A percentile compares a stretch with the other conserved stretches of the same genome.
These are phyloP conservation scores for Blastobotrys americana DNA, from an alignment of 805 yeast species.

Conservation along the genomic window DNA sequence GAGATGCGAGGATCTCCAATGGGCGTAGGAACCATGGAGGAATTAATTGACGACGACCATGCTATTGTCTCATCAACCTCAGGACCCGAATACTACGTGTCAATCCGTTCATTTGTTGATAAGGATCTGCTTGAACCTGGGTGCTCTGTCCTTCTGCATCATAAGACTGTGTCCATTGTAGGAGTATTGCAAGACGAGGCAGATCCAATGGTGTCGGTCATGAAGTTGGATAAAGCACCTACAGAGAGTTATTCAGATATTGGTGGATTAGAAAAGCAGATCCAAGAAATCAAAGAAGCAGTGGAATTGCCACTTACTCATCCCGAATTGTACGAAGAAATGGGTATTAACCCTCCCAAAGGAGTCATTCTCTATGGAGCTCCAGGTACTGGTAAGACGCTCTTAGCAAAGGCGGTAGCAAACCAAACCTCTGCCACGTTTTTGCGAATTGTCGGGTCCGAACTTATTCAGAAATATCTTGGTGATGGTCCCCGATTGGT, in stretches of 20 bases:
- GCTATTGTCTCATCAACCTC: conserved; percentile 95
- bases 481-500: conserved; percentile 97
- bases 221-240: conserved; percentile 97
- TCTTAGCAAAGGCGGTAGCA: conserved; percentile 95
- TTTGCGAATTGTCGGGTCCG: conserved; percentile 93
- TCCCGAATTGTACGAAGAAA: conserved; percentile 94
- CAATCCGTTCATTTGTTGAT: conserved; percentile 93
- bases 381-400: conserved; percentile 96
- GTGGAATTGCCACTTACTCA: conserved; percentile 94
- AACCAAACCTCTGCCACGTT: conserved; percentile 96
- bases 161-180: conserved; percentile 91
- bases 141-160: conserved; percentile 89
- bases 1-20: conserved; percentile 94
- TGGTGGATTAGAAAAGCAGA: conserved; percentile 93
- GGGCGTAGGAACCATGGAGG: conserved; percentile 94
- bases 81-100: conserved; percentile 95
- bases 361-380: conserved; percentile 97
- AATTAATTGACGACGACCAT: conserved; percentile 96
- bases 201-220: conserved; percentile 94
- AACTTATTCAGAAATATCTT: conserved; percentile 89
- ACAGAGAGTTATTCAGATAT: conserved; percentile 94
- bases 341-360: conserved; percentile 98
- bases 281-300: conserved; percentile 95
- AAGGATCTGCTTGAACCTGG: conserved; percentile 95
- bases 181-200: conserved; percentile 98